Evolutionary conservation across 2,329 filamentous ascomycete genomes (phyloP).

Genomic region (Paraphaeosphaeria minitans): DNA sequence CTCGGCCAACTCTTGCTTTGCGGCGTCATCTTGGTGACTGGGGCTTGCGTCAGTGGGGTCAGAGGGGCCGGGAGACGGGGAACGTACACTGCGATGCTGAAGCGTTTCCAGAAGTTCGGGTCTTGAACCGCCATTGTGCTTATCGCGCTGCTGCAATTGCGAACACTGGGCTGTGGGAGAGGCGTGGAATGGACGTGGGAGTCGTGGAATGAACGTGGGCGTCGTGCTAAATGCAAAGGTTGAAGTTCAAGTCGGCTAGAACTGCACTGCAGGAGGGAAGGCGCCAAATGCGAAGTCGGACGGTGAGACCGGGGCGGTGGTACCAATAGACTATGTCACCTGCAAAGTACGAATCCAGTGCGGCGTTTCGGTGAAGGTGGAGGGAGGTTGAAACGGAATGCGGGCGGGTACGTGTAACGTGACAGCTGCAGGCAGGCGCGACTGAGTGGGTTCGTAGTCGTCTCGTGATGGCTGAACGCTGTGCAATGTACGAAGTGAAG

Average conservation of each 20-base stretch:
- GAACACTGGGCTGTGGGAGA: neutral
- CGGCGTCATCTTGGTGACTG: slow-evolving; percentile 58
- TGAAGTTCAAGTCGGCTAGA: neutral
- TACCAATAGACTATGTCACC: slow-evolving; percentile 1
- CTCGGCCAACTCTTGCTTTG: slow-evolving; percentile 24
- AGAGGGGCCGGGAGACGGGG: neutral
- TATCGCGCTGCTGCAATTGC: neutral
- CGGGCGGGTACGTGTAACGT: neutral
- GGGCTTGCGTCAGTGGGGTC: neutral
- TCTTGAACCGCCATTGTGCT: slow-evolving; percentile 58
- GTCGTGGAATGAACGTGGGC: neutral
- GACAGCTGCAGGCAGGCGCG: neutral
- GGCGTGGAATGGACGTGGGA: neutral
- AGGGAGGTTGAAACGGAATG: neutral
- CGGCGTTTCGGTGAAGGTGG: neutral
- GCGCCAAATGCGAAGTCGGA: neutral
- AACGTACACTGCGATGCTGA: slow-evolving; percentile 57
- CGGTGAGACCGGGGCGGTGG: slow-evolving; percentile 1
- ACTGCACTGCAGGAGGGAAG: slow-evolving; percentile 1
- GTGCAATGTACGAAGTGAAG: slow-evolving; percentile 2
- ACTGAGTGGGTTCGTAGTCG: neutral
- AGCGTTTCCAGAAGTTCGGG: slow-evolving; percentile 65
- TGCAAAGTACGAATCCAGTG: neutral
- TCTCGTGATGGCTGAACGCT: neutral
- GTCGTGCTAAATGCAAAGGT: neutral